Percentiles rank a stretch among this genome's conserved stretches.
phyloP scores from a whole-genome alignment of 2,329 filamentous ascomycete genomes.

The Verticillium tricorpus region DNA sequence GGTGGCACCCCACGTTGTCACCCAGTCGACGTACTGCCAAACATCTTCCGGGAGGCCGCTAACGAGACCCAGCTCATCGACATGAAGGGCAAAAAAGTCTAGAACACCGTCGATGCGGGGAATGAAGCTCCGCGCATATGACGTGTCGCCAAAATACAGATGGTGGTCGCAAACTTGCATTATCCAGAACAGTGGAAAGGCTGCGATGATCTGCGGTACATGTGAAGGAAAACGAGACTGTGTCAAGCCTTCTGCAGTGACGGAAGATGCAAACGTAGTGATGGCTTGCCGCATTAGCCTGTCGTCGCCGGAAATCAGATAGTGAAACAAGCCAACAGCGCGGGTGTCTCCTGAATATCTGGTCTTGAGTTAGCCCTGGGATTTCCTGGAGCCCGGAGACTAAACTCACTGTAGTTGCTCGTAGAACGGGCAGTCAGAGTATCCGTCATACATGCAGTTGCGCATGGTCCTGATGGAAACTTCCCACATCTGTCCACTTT shows the following conservation, averaged over 20 bases:
- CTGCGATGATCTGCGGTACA: not conserved
- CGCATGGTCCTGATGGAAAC: conserved; percentile 24
- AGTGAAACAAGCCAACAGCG: not conserved
- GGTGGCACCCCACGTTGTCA: not conserved
- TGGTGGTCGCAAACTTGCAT: not conserved
- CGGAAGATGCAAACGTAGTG: not conserved
- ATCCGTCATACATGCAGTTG: conserved; percentile 22
- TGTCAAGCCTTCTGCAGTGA: not conserved
- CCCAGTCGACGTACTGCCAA: not conserved
- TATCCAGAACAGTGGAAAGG: not conserved
- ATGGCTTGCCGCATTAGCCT: not conserved
- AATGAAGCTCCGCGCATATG: conserved; percentile 4
- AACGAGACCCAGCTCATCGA: conserved; percentile 20
- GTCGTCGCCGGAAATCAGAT: not conserved
- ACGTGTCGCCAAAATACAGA: not conserved
- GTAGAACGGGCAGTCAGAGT: not conserved
- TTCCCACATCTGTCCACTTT: not conserved
- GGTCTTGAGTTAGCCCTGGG: not conserved
- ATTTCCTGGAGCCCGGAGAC: not conserved
- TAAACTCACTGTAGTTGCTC: not conserved
- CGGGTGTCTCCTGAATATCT: not conserved
- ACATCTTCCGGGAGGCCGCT: conserved; percentile 4
- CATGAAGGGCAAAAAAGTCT: conserved; percentile 20
- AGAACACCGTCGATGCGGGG: conserved; percentile 19
- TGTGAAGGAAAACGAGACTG: not conserved